These are phyloP conservation scores for Ceratocystiopsis brevicomis DNA, from an alignment of 2,329 filamentous ascomycete genomes.

Conservation along the genomic window DNA sequence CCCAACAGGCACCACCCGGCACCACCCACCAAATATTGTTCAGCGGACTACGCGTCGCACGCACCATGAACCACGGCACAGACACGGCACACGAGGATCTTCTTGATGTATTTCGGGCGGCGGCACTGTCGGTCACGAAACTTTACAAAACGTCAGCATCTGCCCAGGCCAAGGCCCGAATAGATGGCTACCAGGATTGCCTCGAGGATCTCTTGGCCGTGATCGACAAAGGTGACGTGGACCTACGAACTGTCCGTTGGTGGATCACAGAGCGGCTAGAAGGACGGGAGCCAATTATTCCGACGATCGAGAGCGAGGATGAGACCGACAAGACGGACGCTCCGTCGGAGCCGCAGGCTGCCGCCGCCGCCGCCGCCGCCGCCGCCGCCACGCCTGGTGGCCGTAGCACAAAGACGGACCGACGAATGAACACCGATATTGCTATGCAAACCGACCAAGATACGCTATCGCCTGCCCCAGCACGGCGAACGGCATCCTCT, in stretches of 20 bases:
- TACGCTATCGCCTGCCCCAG: not conserved
- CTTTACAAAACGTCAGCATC: conserved; percentile 82
- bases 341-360: conserved; percentile 28
- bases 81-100: conserved; percentile 37
- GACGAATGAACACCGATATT: not conserved
- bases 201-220: conserved; percentile 77
- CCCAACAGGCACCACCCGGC: too few relatives aligned
- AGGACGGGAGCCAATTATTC: conserved; percentile 34
- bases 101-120: conserved; percentile 76
- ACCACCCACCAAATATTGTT: not conserved
- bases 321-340: conserved; percentile 45
- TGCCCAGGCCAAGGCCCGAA: conserved; percentile 54
- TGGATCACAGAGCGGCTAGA: conserved; percentile 55
- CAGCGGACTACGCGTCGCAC: too few relatives aligned
- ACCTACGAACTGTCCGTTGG: conserved; percentile 43
- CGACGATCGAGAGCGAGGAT: conserved; percentile 31
- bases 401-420: not conserved
- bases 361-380: conserved; percentile 13
- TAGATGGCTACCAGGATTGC: conserved; percentile 83
- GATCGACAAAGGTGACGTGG: conserved; percentile 64
- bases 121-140: conserved; percentile 85
- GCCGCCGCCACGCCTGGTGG: not conserved
- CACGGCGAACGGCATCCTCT: conserved; percentile 13
- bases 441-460: not conserved
- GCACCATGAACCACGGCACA: not conserved